Conservation (phyloP, 768 basidiomycete species). For the Suillus subaureus region DNA sequence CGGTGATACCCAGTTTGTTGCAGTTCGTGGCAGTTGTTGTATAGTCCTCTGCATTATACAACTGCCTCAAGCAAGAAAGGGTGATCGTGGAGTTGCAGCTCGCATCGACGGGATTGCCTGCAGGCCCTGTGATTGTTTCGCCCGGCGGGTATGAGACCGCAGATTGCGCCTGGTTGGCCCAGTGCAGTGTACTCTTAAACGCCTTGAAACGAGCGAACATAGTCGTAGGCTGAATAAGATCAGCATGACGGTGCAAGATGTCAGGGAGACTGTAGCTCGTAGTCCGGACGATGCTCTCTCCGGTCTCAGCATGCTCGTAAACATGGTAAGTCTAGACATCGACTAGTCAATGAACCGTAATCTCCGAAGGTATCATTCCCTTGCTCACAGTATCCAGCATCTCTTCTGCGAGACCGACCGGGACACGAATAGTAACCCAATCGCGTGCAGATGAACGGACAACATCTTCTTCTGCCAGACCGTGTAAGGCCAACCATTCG, state of each 20-base stretch:
- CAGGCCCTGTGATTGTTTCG: slow-evolving; percentile 27
- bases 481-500: slow-evolving; percentile 63
- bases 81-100: slow-evolving; percentile 55
- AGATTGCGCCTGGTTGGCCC: slow-evolving; percentile 17
- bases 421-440: slow-evolving; percentile 64
- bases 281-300: slow-evolving; percentile 63
- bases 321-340: slow-evolving; percentile 56
- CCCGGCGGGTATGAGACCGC: slow-evolving; percentile 9
- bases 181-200: slow-evolving; percentile 44
- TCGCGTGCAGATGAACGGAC: slow-evolving; percentile 65
- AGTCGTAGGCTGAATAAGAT: slow-evolving; percentile 74
- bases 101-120: slow-evolving; percentile 44
- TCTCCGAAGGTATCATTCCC: background rate
- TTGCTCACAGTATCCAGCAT: slow-evolving; percentile 68
- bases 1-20: slow-evolving; percentile 57
- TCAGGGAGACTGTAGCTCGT: slow-evolving; percentile 68
- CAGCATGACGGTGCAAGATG: slow-evolving; percentile 58
- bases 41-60: slow-evolving; percentile 57
- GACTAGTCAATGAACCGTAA: background rate
- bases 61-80: slow-evolving; percentile 51
- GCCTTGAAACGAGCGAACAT: slow-evolving; percentile 55
- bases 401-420: slow-evolving; percentile 61
- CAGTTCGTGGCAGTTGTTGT: slow-evolving; percentile 41
- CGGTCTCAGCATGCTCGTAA: slow-evolving; percentile 56
- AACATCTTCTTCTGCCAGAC: slow-evolving; percentile 49